Evolutionary conservation across 129 eudicot species (phyloP), one percentile per base, ranked within the genome.

Genomic region (Centrapalus pauciflorus): DNA sequence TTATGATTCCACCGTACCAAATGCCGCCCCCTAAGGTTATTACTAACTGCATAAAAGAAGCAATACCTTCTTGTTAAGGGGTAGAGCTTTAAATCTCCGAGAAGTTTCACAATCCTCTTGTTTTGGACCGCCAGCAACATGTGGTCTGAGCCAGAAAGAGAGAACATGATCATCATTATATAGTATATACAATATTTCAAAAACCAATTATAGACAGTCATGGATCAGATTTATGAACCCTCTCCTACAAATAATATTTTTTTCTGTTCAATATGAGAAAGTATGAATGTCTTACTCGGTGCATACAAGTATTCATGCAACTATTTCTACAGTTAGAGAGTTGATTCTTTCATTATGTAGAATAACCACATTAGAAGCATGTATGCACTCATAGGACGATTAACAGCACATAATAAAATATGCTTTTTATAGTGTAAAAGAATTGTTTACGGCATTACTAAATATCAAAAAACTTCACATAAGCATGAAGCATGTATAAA

Each of bases 51-150:
- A 17, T 20, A n/a, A n/a, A n/a, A n/a, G n/a, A n/a, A n/a, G n/a
- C n/a, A n/a, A 4, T 78, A 88, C 98, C 96, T 93, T 93, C 80
- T 75, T 85, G 64, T 81, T 86, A 27, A 83, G 84, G 30, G 89
- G 87, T 58, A 80, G 86, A 73, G 96, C 95, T 82, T 86, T 93
- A 54, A 88, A 85, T 75, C 67, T 72, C 37, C 78, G 83, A 70
- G 73, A 63, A 11, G 69, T 25, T 46, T 79, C 74, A 24, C 71
- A 17, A 19, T 58, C 82, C 23, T 82, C 96, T 67, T 67, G 70
- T 48, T 60, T 84, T 66, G 84, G 66, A 76, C 77, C 64, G 74
- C 71, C 73, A 2, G 71, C 20, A 51, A 26, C 25, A 41, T 74
- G 71, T 62, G 72, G 49, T 74, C 93, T 84, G 76, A 23, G 35